These are phyloP conservation scores for Coniochaeta hoffmannii DNA, from an alignment of 2,329 filamentous ascomycete genomes.

Conservation along the genomic window DNA sequence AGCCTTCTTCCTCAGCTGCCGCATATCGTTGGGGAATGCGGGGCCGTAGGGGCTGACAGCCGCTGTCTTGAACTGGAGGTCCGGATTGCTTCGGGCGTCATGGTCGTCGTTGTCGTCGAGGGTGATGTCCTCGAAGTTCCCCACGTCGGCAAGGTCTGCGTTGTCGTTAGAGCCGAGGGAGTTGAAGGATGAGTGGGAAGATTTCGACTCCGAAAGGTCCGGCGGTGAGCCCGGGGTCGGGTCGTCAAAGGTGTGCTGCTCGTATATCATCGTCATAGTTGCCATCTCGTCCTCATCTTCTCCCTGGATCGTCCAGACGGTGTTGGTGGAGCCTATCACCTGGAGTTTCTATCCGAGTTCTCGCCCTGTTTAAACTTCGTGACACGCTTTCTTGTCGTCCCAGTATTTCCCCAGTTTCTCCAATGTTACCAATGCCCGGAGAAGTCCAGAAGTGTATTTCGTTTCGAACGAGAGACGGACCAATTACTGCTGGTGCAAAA, in stretches of 20 bases:
- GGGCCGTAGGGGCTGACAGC: constrained; percentile 41
- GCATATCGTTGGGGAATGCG: constrained; percentile 27
- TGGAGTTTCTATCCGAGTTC: neutral
- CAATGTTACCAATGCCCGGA: neutral
- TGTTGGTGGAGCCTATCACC: neutral
- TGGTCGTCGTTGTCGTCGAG: constrained; percentile 61
- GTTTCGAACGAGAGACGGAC: neutral
- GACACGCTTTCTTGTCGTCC: neutral
- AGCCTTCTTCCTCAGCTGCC: constrained; percentile 20
- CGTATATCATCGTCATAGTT: constrained; percentile 30
- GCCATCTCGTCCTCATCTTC: constrained; percentile 12
- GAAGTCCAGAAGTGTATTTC: neutral
- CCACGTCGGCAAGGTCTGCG: constrained; percentile 61
- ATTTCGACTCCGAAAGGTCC: constrained; percentile 75
- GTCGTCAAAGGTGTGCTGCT: constrained; percentile 28
- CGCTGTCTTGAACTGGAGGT: constrained; percentile 26
- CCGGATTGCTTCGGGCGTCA: constrained; percentile 24
- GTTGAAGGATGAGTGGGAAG: constrained; percentile 81
- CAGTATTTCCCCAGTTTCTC: neutral
- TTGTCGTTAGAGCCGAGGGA: constrained; percentile 72
- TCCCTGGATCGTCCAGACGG: neutral
- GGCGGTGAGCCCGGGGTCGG: constrained; percentile 59
- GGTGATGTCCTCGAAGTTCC: constrained; percentile 89
- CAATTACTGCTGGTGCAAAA: neutral
- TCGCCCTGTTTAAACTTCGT: neutral